Evolutionary conservation across 2,329 filamentous ascomycete species (phyloP), one percentile per base, ranked within the genome.

Genomic region (Colletotrichum salicis): DNA sequence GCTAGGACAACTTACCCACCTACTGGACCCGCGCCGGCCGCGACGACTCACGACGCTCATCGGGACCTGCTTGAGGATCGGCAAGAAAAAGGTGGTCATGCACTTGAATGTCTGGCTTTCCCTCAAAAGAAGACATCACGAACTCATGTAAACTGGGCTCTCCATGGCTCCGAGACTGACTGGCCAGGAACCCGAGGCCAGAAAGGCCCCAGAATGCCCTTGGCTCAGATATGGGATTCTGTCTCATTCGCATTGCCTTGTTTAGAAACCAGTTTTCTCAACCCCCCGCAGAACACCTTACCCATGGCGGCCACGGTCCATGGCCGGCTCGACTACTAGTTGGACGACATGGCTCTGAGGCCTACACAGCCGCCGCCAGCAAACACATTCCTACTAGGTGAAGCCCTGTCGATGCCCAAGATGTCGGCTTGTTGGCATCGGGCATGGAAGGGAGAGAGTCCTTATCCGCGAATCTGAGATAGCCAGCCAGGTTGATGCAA

Each of bases 61-160:
- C 70, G 72, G 70, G 64, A 72, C 60, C 59, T 73, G 69, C 56
- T 72, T 70, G 64, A 70, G 19, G 64, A 73, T 73, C 72, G 70
- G 48, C 64, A 27, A 54, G 7, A 61, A 63, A 8, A 24, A 41
- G 35, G 12, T 68, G 71, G 71, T 73, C 71, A 73, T 72, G 68
- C 68, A 64, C 56, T 59, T 57, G 29, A 12, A 35, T 62, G 56
- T 66, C 61, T 67, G 35, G 70, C 29, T 35, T 51, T 27, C 61
- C 62, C 56, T 71, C 48, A 45, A 61, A 22, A 51, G 52, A 62
- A 22, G 22, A 62, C 51, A 72, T 72, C 70, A 71, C 70, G 60
- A 62, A 72, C 56, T 11, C n/a, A 35, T 19, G 35, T 27, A 41
- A 55, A 58, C 64, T 48, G 55, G 55, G 54, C 67, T 56, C 51